A percentile compares a stretch with the other conserved stretches of the same genome.
These are phyloP conservation scores for Xylariaceae sp. DNA, from an alignment of 2,329 filamentous ascomycete species.

Conservation along the genomic window DNA sequence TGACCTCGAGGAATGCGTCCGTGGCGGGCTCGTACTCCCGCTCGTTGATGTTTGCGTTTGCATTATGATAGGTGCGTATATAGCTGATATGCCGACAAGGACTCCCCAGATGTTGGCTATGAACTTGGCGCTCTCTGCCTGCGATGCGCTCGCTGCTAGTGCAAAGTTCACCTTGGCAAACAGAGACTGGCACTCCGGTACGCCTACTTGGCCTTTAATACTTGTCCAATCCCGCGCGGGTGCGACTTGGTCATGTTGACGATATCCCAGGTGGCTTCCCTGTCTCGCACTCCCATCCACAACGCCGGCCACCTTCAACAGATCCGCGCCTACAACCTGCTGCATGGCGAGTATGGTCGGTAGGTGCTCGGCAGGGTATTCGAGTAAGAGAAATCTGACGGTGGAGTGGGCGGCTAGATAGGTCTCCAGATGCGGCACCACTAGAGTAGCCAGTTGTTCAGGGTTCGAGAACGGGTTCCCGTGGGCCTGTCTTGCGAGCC, in stretches of 20 bases:
- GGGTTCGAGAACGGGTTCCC: conserved; percentile 52
- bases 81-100: conserved; percentile 39
- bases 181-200: conserved; percentile 35
- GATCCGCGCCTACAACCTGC: conserved; percentile 48
- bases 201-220: too few species aligned
- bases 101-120: conserved; percentile 48
- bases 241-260: conserved; percentile 27
- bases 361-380: conserved; percentile 53
- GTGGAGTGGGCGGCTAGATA: conserved; percentile 50
- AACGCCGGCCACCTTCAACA: conserved; percentile 56
- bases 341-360: conserved; percentile 53
- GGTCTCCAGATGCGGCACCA: conserved; percentile 56
- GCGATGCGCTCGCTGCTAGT: conserved; percentile 49
- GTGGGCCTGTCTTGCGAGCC: conserved; percentile 43
- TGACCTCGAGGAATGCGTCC: not conserved
- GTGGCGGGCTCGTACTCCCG: too few species aligned
- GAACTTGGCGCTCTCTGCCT: conserved; percentile 49
- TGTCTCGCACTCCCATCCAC: conserved; percentile 42
- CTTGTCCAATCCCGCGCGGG: too few species aligned
- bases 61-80: conserved; percentile 39
- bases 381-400: conserved; percentile 52
- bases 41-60: too few species aligned
- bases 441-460: conserved; percentile 49
- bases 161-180: conserved; percentile 53
- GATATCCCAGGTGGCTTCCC: too few species aligned